Percentiles rank a stretch among this genome's conserved stretches.
Evolutionary conservation across 257 asterid genomes (phyloP).

Genomic region (Thymus quinquecostatus): DNA sequence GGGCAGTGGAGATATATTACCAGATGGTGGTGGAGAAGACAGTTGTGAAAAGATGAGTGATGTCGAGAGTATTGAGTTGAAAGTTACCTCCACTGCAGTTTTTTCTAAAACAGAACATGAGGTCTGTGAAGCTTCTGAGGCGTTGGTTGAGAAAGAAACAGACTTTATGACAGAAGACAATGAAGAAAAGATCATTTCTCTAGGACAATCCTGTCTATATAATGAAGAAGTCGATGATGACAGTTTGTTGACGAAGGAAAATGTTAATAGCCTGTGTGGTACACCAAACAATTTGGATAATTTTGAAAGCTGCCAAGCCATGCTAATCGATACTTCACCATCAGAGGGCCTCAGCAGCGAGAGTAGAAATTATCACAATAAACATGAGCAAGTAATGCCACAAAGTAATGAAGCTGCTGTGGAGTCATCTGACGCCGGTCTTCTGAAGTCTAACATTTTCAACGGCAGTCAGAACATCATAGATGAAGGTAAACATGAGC

Average conservation of each 20-base stretch:
- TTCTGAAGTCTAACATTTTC: slow-evolving; percentile 17
- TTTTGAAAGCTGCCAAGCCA: slow-evolving; percentile 25
- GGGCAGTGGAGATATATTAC: slow-evolving; percentile 7
- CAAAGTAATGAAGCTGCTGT: slow-evolving; percentile 28
- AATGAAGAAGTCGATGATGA: slow-evolving; percentile 29
- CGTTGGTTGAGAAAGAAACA: slow-evolving; percentile 28
- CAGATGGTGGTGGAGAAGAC: slow-evolving; percentile 14
- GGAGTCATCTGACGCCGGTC: slow-evolving; percentile 26
- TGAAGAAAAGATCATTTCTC: slow-evolving; percentile 19
- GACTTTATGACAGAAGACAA: slow-evolving; percentile 18
- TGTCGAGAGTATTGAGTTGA: slow-evolving; percentile 29
- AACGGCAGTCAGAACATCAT: slow-evolving; percentile 19
- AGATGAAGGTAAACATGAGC: slow-evolving; percentile 7
- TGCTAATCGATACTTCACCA: slow-evolving; percentile 25
- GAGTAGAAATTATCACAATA: slow-evolving; percentile 10
- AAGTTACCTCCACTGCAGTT: slow-evolving; percentile 12
- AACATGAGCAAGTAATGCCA: slow-evolving; percentile 9
- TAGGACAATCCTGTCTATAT: slow-evolving; percentile 1
- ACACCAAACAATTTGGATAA: slow-evolving; percentile 28
- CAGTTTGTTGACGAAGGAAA: slow-evolving; percentile 18
- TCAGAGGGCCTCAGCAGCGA: slow-evolving; percentile 16
- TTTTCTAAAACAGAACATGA: slow-evolving; percentile 26
- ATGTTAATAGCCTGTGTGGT: slow-evolving; percentile 14
- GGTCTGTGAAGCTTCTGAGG: slow-evolving; percentile 32
- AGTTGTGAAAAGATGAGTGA: slow-evolving; percentile 16